A percentile compares a stretch with the other conserved stretches of the same genome.
phyloP scores from a whole-genome alignment of 768 basidiomycete species.

The Megacollybia marginata region DNA sequence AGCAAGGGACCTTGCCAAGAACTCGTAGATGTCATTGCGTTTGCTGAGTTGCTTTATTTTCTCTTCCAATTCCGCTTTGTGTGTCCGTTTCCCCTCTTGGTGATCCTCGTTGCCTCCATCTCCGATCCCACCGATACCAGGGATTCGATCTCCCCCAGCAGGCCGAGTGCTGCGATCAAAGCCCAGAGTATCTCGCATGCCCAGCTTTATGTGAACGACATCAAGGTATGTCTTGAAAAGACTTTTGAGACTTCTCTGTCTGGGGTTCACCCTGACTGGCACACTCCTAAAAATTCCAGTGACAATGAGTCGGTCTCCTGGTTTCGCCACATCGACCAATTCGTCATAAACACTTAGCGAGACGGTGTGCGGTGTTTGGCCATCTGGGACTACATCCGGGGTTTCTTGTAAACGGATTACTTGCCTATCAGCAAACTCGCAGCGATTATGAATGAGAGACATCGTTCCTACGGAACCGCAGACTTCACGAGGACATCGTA shows the following conservation, averaged over 20 bases:
- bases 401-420: conserved; percentile 95
- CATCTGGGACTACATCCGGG: conserved; percentile 95
- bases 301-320: conserved; percentile 86
- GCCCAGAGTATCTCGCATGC: conserved; percentile 55
- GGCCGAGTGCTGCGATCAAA: conserved; percentile 76
- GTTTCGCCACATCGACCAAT: conserved; percentile 92
- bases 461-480: conserved; percentile 86
- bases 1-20: conserved; percentile 78
- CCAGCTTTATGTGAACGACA: conserved; percentile 84
- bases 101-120: conserved; percentile 64
- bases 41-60: conserved; percentile 67
- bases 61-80: conserved; percentile 70
- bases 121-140: conserved; percentile 63
- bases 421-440: conserved; percentile 93
- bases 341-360: conserved; percentile 98
- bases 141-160: conserved; percentile 57
- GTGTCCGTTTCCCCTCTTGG: conserved; percentile 37
- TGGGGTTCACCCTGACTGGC: conserved; percentile 91
- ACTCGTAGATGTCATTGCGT: conserved; percentile 78
- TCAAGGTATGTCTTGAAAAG: conserved; percentile 98
- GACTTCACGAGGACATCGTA: conserved; percentile 86
- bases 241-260: conserved; percentile 86
- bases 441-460: conserved; percentile 94
- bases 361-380: conserved; percentile 97
- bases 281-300: conserved; percentile 94